Percentiles rank a stretch among this genome's conserved stretches.
Conservation (phyloP, 176 grass and related monocot species). For the Zoysia japonica region DNA sequence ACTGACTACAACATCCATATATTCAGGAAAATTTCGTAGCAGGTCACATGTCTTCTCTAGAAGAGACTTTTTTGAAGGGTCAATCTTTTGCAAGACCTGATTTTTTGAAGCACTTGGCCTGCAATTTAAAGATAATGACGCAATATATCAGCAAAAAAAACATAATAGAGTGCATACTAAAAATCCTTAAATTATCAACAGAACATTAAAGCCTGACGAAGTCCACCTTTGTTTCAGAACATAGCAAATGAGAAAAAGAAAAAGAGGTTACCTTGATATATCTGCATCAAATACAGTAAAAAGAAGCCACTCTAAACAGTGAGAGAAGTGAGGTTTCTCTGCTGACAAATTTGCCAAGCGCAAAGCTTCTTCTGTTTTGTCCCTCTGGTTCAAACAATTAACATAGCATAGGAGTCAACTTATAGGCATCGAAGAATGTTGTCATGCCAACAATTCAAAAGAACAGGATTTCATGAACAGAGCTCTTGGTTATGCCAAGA, state of each 20-base stretch:
- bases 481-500: too few relatives aligned
- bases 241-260: constrained; percentile 32
- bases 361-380: constrained; percentile 90
- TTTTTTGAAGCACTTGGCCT: constrained; percentile 89
- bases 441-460: too few relatives aligned
- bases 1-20: constrained; percentile 97
- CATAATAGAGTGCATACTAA: constrained; percentile 7
- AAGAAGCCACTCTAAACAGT: constrained; percentile 96
- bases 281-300: constrained; percentile 99
- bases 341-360: constrained; percentile 87
- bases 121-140: constrained; percentile 29
- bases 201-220: constrained; percentile 6
- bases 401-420: constrained; percentile 15
- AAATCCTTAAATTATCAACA: constrained; percentile 19
- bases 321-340: constrained; percentile 98
- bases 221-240: constrained; percentile 27
- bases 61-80: constrained; percentile 67
- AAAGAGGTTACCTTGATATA: constrained; percentile 80
- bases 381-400: constrained; percentile 68
- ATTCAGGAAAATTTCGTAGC: constrained; percentile 89
- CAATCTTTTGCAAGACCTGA: constrained; percentile 43
- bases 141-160: constrained; percentile 26
- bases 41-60: constrained; percentile 92
- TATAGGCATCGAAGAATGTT: constrained; percentile 16
- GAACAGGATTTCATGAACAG: too few relatives aligned